Base-by-base conservation (phyloP, 164 flowering plant species). In the Umbilicus rupestris region DNA sequence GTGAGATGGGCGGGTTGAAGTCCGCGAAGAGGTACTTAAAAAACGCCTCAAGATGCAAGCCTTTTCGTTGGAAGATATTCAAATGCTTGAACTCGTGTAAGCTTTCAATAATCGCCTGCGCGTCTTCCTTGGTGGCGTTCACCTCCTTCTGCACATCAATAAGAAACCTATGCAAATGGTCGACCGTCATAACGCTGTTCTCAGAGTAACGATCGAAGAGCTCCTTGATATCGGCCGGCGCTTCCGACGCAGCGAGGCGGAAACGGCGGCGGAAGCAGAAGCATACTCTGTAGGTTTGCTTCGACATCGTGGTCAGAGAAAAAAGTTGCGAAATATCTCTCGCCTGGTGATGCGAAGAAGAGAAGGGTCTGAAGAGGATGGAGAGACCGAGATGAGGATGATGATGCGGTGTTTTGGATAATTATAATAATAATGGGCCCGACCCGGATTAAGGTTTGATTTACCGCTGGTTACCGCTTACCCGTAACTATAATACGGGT, bases 211-310 rank as follows among this genome's bases (percentile, higher is more conserved):
- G 69, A 0, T 73, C 69, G 75, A 90, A 94, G 1, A 91, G 59
- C 37, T 49, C 28, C 75, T 84, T 88, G 73, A 94, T 74, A 64
- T 84, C 90, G 39, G 67, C 72, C 57, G 99, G 96, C 14, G 93
- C 85, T 64, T 82, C 97, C 6, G 87, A 47, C 19, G 73, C 76
- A 0, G 83, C 69, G 8, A 79, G 71, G 70, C 70, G 73, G 81
- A 88, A 89, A 49, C 82, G 80, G 42, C 98, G 77, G 49, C 85
- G 80, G 77, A 89, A 93, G 70, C 92, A 93, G 76, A 82, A 87
- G 75, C 98, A 88, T 1, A 88, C 88, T 52, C 69, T 78, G 83
- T 84, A 93, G 6, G 87, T 84, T 75, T 84, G 90, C 68, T 81
- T 85, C 20, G 87, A 84, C 89, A 75, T 79, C 12, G 31, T 63